Percentiles rank a stretch among this genome's conserved stretches.
Conservation (phyloP, 164 flowering plant genomes). For the Warburgia ugandensis region DNA sequence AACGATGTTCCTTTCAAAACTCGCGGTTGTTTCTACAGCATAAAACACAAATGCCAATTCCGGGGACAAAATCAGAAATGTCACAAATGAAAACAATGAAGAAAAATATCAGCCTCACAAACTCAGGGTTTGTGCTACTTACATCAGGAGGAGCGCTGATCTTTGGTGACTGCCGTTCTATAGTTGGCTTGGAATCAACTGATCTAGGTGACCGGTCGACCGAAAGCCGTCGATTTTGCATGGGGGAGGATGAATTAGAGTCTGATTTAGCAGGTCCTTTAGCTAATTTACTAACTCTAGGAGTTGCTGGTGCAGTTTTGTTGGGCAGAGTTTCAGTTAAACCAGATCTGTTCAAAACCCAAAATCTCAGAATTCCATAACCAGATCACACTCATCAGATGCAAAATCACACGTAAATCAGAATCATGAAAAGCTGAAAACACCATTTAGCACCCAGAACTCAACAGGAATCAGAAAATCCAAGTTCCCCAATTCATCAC, state of each 20-base stretch:
- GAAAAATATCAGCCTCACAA: too few species aligned
- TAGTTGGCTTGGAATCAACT: constrained; percentile 45
- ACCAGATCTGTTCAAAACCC: constrained; percentile 46
- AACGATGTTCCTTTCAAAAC: constrained; percentile 52
- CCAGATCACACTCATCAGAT: not conserved
- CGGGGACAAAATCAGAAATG: constrained; percentile 1
- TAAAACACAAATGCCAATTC: constrained; percentile 7
- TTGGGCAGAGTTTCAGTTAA: constrained; percentile 46
- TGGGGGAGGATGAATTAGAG: constrained; percentile 50
- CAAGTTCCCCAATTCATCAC: not conserved
- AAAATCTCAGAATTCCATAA: constrained; percentile 12
- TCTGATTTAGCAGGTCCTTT: constrained; percentile 51
- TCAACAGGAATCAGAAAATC: not conserved
- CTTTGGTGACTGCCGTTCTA: constrained; percentile 38
- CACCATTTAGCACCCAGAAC: not conserved
- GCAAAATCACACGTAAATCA: not conserved
- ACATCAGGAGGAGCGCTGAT: constrained; percentile 58
- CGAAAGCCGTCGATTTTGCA: constrained; percentile 46
- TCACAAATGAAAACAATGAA: not conserved
- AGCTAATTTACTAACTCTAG: constrained; percentile 44
- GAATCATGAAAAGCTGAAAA: constrained; percentile 1
- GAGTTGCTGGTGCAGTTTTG: constrained; percentile 62
- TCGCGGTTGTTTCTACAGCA: constrained; percentile 52
- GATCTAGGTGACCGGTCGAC: constrained; percentile 61
- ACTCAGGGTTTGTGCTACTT: constrained; percentile 8